Evolutionary conservation across 495 filamentous ascomycete genomes (phyloP), one percentile per base, ranked within the genome.

Genomic region (Parathielavia appendiculata): DNA sequence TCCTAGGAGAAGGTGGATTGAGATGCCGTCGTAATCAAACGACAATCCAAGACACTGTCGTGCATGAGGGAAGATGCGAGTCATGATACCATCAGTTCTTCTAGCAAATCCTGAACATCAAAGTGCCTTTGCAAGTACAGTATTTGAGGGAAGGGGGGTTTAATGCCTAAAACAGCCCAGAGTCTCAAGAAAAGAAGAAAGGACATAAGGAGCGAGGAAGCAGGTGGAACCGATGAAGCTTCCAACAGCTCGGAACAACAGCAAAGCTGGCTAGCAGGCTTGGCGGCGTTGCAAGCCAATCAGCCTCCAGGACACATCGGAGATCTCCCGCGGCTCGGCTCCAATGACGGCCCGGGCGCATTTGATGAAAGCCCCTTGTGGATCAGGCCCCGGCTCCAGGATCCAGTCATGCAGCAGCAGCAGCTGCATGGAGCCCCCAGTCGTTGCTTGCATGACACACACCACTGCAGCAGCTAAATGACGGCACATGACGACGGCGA

Each of bases 181-280:
- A n/a, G n/a, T n/a, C n/a, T n/a, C n/a, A n/a, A n/a, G n/a, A n/a
- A n/a, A n/a, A n/a, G n/a, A n/a, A n/a, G n/a, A n/a, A n/a, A n/a
- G n/a, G n/a, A n/a, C n/a, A n/a, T n/a, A n/a, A n/a, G n/a, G n/a
- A n/a, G n/a, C n/a, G n/a, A 39, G 46, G 47, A 34, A 48, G 16
- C 30, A 12, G 11, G 50, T 11, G 36, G n/a, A 36, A 39, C 35
- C 19, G n/a, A n/a, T n/a, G 36, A 9, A 52, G 50, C 50, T 52
- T 52, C 50, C 50, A 38, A 38, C 50, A 23, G 50, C 35, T 20
- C 26, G 50, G 50, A 40, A 40, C 50, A n/a, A n/a, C n/a, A n/a
- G n/a, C n/a, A n/a, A n/a, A n/a, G n/a, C n/a, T n/a, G n/a, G n/a
- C n/a, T n/a, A n/a, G n/a, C n/a, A n/a, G n/a, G n/a, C n/a, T n/a